Evolutionary conservation across 176 grass and related monocot species (phyloP), one percentile per base, ranked within the genome.

Genomic region (Coix lacrymajobi): DNA sequence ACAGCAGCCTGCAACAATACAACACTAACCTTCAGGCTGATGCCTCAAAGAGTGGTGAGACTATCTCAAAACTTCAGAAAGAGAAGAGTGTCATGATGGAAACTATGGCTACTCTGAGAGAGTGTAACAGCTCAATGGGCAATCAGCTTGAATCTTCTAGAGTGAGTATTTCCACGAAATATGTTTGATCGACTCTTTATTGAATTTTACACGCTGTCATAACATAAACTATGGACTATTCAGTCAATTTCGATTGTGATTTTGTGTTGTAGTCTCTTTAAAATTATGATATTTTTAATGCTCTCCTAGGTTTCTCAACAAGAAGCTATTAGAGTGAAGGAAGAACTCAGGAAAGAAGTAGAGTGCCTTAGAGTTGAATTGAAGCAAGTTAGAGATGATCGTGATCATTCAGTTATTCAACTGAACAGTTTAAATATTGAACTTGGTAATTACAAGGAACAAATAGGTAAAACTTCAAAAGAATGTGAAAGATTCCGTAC

Each of bases 21-120:
- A 99, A 96, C 82, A 92, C 87, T 80, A 99, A 89, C 82, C 86
- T 99, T 57, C 97, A 99, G 80, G 89, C 87, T 81, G 97, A 96
- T 62, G 89, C 84, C 37, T 73, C 84, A 11, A 91, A 96, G 80
- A 89, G 88, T 38, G 93, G 86, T 6, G 89, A 96, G 38, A 58
- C 63, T 11, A 94, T 96, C 15, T 91, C 90, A 29, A 99, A 90
- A 60, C 57, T 99, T 34, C 85, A 91, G 82, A 92, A 84, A 63
- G 97, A 99, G 71, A 99, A 96, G 84, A 99, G 85, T 63, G 81
- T 83, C 44, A 96, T 96, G 87, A 88, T 88, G 54, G 94, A 94
- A 87, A 85, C 79, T 12, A 80, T 94, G 89, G 62, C 91, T 32
- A 40, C 69, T 81, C 29, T 97, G 4, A 91, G 72, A 73, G 97